phyloP scores from a whole-genome alignment of 2,329 filamentous ascomycete species.

The Xylaria sp. region DNA sequence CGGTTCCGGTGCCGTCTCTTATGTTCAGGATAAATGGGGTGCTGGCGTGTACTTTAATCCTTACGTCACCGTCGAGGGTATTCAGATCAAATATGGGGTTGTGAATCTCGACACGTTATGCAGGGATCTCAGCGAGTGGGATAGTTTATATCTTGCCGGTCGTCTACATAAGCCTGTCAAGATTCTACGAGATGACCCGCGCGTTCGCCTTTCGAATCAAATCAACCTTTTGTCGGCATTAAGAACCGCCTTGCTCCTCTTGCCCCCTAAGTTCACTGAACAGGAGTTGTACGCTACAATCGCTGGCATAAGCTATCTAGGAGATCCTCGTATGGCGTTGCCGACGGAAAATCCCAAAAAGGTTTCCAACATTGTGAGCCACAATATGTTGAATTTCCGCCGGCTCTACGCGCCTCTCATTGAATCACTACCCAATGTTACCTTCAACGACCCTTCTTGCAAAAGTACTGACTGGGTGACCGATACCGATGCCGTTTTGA shows the following conservation, averaged over 20 bases:
- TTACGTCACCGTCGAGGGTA: conserved; percentile 92
- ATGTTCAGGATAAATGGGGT: conserved; percentile 86
- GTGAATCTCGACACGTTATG: conserved; percentile 93
- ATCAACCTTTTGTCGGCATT: conserved; percentile 93
- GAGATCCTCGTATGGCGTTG: conserved; percentile 94
- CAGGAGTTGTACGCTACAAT: conserved; percentile 90
- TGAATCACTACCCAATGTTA: conserved; percentile 87
- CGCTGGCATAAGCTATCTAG: conserved; percentile 90
- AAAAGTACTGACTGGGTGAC: conserved; percentile 69
- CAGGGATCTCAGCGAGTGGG: conserved; percentile 87
- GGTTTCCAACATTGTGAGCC: conserved; percentile 90
- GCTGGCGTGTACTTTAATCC: conserved; percentile 98
- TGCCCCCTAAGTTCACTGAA: conserved; percentile 87
- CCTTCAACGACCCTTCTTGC: conserved; percentile 74
- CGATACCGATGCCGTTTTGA: conserved; percentile 70
- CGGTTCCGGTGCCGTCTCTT: conserved; percentile 85
- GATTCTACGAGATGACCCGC: conserved; percentile 92
- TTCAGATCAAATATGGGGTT: conserved; percentile 96
- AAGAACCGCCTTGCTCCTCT: conserved; percentile 85
- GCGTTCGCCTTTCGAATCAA: conserved; percentile 92
- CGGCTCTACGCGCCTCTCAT: conserved; percentile 90
- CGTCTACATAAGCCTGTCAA: conserved; percentile 95
- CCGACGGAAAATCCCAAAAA: conserved; percentile 92
- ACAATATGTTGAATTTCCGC: conserved; percentile 92
- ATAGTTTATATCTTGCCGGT: conserved; percentile 95